These are phyloP conservation scores for Pseudogymnoascus sp. DNA, from an alignment of 2,329 filamentous ascomycete species.

Conservation along the genomic window DNA sequence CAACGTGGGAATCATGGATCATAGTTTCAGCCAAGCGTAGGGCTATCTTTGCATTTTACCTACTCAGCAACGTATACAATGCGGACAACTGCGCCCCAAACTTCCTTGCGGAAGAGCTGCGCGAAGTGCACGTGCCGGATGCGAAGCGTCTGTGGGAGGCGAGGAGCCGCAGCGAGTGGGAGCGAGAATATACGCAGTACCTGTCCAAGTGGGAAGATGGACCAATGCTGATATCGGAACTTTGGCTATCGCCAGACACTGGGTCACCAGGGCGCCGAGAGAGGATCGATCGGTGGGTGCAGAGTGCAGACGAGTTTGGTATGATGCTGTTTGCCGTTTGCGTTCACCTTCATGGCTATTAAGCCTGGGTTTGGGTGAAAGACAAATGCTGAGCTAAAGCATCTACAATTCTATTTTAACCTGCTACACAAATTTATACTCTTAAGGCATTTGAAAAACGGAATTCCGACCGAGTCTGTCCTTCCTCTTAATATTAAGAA, in stretches of 20 bases:
- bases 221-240: too few relatives aligned
- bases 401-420: slow-evolving; percentile 16
- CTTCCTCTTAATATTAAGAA: too few relatives aligned
- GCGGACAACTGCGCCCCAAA: slow-evolving; percentile 36
- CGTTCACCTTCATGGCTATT: too few relatives aligned
- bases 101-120: slow-evolving; percentile 42
- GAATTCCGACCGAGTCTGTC: too few relatives aligned
- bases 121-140: slow-evolving; percentile 35
- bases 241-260: too few relatives aligned
- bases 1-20: slow-evolving; percentile 47
- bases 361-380: too few relatives aligned
- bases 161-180: slow-evolving; percentile 33
- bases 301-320: too few relatives aligned
- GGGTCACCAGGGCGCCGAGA: too few relatives aligned
- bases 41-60: slow-evolving; percentile 43
- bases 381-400: neutral
- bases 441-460: too few relatives aligned
- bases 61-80: slow-evolving; percentile 43
- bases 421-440: too few relatives aligned
- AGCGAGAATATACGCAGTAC: slow-evolving; percentile 34
- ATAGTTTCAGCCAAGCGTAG: slow-evolving; percentile 44
- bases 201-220: slow-evolving; percentile 36
- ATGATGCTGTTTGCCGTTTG: too few relatives aligned
- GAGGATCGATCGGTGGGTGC: too few relatives aligned
- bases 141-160: slow-evolving; percentile 38